Evolutionary conservation across 495 filamentous ascomycete genomes (phyloP).

Genomic region (Aspergillus mulundensis): DNA sequence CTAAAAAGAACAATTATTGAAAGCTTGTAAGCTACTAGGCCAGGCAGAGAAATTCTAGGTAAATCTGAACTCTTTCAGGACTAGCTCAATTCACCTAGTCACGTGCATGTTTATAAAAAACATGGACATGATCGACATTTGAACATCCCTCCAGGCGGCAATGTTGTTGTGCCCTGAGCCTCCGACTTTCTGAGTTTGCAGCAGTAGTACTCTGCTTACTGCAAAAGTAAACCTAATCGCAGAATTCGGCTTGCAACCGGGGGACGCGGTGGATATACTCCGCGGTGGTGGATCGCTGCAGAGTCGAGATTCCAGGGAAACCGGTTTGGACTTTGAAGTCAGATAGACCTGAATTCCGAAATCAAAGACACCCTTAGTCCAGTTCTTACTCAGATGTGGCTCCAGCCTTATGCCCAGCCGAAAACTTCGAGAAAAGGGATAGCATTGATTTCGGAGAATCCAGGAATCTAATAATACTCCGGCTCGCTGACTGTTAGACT

Average conservation of each 20-base stretch:
- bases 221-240: background rate
- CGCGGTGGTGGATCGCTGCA: background rate
- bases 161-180: too few relatives aligned
- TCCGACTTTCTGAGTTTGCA: too few relatives aligned
- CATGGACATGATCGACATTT: too few relatives aligned
- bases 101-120: too few relatives aligned
- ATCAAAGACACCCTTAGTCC: background rate
- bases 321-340: background rate
- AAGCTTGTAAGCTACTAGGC: too few relatives aligned
- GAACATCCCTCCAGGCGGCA: too few relatives aligned
- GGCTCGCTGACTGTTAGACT: constrained; percentile 3
- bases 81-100: too few relatives aligned
- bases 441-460: background rate
- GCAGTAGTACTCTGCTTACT: background rate
- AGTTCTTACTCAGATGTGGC: background rate
- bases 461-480: background rate
- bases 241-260: constrained; percentile 2
- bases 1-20: too few relatives aligned
- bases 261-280: background rate
- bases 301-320: background rate
- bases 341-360: background rate
- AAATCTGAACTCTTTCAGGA: too few relatives aligned
- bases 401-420: background rate
- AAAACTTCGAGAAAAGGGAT: background rate
- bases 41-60: too few relatives aligned